Conservation (phyloP, 768 basidiomycete genomes). For the Rhizopogon roseolus region DNA sequence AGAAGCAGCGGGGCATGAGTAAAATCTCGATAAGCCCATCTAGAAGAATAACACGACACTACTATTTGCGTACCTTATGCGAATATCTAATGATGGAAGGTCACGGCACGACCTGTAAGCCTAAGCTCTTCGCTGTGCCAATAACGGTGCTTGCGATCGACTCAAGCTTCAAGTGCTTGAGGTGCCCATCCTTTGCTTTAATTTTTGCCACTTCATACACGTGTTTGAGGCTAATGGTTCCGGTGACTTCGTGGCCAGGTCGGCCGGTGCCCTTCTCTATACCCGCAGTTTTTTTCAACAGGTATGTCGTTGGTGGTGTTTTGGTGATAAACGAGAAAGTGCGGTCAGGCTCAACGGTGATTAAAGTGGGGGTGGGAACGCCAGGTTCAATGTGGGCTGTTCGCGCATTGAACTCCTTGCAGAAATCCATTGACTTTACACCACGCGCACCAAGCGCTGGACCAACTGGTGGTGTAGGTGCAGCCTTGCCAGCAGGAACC, state of each 20-base stretch:
- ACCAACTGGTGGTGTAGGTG: conserved; percentile 93
- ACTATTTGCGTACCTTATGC: conserved; percentile 19
- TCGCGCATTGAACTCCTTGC: conserved; percentile 99
- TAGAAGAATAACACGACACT: not conserved
- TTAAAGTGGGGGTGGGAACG: conserved; percentile 86
- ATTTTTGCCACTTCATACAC: conserved; percentile 98
- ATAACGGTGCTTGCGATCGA: conserved; percentile 84
- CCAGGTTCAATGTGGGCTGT: conserved; percentile 85
- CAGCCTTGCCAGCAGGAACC: conserved; percentile 90
- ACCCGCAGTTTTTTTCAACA: conserved; percentile 86
- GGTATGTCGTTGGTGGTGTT: conserved; percentile 85
- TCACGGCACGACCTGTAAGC: conserved; percentile 87
- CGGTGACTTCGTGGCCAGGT: conserved; percentile 72
- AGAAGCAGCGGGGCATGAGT: conserved; percentile 16
- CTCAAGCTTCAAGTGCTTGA: conserved; percentile 84
- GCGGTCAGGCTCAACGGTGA: conserved; percentile 91
- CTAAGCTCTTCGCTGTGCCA: conserved; percentile 85
- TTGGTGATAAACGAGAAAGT: conserved; percentile 92
- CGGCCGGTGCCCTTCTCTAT: conserved; percentile 87
- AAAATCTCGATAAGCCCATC: conserved; percentile 7
- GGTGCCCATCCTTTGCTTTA: conserved; percentile 85
- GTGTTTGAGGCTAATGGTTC: conserved; percentile 91
- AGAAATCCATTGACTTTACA: conserved; percentile 99
- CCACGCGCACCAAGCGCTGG: conserved; percentile 97
- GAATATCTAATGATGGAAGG: conserved; percentile 10